These are phyloP conservation scores for Penicillium sp. DNA, from an alignment of 2,329 filamentous ascomycete species.

Conservation along the genomic window DNA sequence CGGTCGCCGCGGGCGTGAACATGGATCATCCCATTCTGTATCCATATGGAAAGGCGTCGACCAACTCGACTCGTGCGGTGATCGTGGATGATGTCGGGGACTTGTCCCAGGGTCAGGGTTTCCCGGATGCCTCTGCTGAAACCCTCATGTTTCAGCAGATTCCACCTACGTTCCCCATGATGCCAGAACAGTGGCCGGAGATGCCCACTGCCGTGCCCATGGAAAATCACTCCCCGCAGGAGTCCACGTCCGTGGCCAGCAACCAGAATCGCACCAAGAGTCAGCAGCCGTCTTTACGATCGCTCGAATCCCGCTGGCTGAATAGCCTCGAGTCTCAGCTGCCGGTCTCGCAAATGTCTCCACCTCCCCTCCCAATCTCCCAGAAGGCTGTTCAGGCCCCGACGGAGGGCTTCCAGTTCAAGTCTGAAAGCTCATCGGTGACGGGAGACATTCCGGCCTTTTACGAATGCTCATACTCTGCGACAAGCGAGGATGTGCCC, in stretches of 20 bases:
- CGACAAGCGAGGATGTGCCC: conserved; percentile 26
- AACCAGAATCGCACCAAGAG: conserved; percentile 20
- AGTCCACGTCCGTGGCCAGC: conserved; percentile 13
- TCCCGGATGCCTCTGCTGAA: conserved; percentile 26
- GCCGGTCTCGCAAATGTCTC: conserved; percentile 24
- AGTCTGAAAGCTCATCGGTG: conserved; percentile 35
- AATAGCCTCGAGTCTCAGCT: conserved; percentile 30
- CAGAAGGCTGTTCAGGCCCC: conserved; percentile 17
- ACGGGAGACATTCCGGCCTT: conserved; percentile 30
- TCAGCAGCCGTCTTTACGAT: conserved; percentile 21
- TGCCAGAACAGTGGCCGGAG: conserved; percentile 25
- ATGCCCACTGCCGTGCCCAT: conserved; percentile 11
- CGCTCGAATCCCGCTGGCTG: conserved; percentile 32
- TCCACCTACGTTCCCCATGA: conserved; percentile 25
- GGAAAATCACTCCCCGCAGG: conserved; percentile 15
- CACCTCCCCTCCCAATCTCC: conserved; percentile 17
- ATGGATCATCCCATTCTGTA: conserved; percentile 30
- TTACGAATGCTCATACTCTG: conserved; percentile 31
- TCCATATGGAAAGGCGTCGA: conserved; percentile 28
- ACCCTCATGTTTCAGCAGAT: conserved; percentile 29
- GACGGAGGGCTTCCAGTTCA: conserved; percentile 29
- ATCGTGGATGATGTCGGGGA: conserved; percentile 34
- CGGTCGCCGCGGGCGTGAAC: conserved; percentile 27
- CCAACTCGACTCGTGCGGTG: conserved; percentile 24
- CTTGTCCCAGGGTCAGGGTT: conserved; percentile 23